Percentiles rank a stretch among this genome's conserved stretches.
Conservation (phyloP, 148 eudicot genomes). For the Rheum nobile region DNA sequence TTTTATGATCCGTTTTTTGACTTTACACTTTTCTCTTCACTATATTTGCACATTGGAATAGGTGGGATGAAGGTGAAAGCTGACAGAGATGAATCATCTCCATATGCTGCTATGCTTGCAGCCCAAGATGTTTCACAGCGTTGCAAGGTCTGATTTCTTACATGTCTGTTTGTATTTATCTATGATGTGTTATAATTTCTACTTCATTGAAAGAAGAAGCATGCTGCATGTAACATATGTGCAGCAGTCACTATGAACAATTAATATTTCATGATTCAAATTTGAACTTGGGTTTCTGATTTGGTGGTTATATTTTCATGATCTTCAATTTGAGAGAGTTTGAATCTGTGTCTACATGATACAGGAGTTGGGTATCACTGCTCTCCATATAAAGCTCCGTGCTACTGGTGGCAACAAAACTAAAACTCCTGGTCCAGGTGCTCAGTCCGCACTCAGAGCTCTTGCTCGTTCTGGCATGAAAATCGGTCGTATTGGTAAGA, state of each 20-base stretch:
- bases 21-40: neutral
- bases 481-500: constrained; percentile 73
- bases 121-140: constrained; percentile 74
- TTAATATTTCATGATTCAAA: neutral
- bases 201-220: neutral
- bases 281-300: no score
- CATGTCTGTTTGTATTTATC: neutral
- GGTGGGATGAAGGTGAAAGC: constrained; percentile 96
- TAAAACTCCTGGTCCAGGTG: constrained; percentile 89
- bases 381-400: constrained; percentile 78
- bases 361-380: constrained; percentile 70
- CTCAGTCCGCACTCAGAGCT: constrained; percentile 75
- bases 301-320: no score
- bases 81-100: constrained; percentile 83
- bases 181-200: neutral
- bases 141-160: constrained; percentile 43
- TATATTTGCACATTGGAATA: constrained; percentile 7
- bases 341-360: neutral
- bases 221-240: no score
- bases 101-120: constrained; percentile 92
- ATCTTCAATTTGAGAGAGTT: neutral
- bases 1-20: neutral
- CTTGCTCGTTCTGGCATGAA: constrained; percentile 89
- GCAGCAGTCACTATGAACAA: neutral
- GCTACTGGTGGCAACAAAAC: constrained; percentile 91